phyloP scores from a whole-genome alignment of 2,329 filamentous ascomycete genomes.

The Calonectria pseudoreteaudii region DNA sequence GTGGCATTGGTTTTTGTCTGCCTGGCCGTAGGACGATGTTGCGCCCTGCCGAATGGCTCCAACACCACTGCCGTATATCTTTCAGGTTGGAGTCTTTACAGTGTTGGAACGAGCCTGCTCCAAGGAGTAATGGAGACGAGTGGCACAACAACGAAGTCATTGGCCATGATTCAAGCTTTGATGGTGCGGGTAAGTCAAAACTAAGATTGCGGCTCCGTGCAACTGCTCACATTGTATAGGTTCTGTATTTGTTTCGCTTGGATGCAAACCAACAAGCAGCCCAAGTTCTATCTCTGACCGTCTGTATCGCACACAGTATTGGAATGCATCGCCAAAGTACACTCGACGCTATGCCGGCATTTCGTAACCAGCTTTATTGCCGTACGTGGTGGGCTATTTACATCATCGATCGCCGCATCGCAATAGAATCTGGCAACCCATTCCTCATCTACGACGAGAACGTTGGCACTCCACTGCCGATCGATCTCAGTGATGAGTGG shows the following conservation, averaged over 20 bases:
- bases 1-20: background rate
- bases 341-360: background rate
- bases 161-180: background rate
- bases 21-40: background rate
- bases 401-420: background rate
- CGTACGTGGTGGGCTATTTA: background rate
- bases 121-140: background rate
- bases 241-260: background rate
- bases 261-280: background rate
- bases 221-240: background rate
- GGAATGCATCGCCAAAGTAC: background rate
- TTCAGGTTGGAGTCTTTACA: background rate
- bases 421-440: background rate
- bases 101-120: background rate
- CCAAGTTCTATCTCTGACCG: background rate
- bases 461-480: background rate
- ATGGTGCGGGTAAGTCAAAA: background rate
- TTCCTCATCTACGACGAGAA: background rate
- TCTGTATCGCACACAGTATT: background rate
- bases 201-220: background rate
- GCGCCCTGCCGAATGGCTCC: background rate
- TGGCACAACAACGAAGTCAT: background rate
- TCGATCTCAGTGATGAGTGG: background rate
- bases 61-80: background rate
- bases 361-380: background rate